Percentiles rank a stretch among this genome's conserved stretches.
phyloP scores from a whole-genome alignment of 2,329 filamentous ascomycete species.

The Arthrinium phaeospermum region DNA sequence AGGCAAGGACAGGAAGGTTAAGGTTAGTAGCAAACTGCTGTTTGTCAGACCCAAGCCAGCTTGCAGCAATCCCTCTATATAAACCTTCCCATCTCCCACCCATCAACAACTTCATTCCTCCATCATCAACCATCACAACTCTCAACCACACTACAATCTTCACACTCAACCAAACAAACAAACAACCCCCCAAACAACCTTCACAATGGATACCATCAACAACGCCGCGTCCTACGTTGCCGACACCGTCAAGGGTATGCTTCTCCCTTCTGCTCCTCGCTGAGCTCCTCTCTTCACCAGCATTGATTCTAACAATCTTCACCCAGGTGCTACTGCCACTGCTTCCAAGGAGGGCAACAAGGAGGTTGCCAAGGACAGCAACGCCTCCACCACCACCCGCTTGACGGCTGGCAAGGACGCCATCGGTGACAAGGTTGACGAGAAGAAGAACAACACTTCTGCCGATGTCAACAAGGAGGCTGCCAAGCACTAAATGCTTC shows the following conservation, averaged over 20 bases:
- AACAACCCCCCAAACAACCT: constrained; percentile 24
- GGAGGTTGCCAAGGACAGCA: constrained; percentile 67
- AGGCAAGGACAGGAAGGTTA: not conserved
- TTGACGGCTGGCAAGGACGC: constrained; percentile 56
- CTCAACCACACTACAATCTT: not conserved
- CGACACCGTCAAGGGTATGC: constrained; percentile 62
- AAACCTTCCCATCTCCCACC: constrained; percentile 12
- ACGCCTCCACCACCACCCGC: constrained; percentile 58
- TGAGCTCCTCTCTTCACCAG: not conserved
- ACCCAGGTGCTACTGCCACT: constrained; percentile 48
- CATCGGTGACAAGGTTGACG: constrained; percentile 52
- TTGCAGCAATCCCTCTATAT: constrained; percentile 10
- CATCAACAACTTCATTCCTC: not conserved
- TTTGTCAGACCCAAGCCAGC: not conserved
- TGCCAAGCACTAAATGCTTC: constrained; percentile 40
- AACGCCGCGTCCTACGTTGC: constrained; percentile 73
- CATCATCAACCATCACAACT: constrained; percentile 13
- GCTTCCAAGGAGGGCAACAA: constrained; percentile 74
- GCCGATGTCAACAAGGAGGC: constrained; percentile 44
- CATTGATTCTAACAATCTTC: constrained; percentile 8
- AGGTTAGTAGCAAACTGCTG: constrained; percentile 26
- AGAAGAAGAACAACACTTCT: constrained; percentile 43
- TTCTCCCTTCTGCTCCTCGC: not conserved
- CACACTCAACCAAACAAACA: constrained; percentile 4
- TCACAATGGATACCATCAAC: constrained; percentile 59